Evolutionary conservation across 2,329 filamentous ascomycete genomes (phyloP), one percentile per base, ranked within the genome.

Genomic region (Penicillium polonicum): DNA sequence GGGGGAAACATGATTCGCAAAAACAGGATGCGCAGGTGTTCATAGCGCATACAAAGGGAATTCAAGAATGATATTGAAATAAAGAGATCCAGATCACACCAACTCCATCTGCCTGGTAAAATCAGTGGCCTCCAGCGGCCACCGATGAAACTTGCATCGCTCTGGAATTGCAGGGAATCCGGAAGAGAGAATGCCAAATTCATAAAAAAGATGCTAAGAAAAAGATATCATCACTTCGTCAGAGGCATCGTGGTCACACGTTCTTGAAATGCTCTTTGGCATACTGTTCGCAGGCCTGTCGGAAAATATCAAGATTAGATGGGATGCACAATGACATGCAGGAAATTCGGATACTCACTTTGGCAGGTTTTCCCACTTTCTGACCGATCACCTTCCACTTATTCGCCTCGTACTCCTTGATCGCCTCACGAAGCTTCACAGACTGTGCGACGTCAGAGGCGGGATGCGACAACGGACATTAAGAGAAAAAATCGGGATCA

Each of bases 341-440:
- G 13, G 48, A 39, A 42, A 9, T 43, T 15, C 44, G 9, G 39
- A 21, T 33, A 60, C 58, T 57, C 43, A 91, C 89, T 87, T 99
- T 99, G 67, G 94, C 94, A 48, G 94, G 94, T 79, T 99, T 99
- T 70, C 92, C 92, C 67, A 99, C 91, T 77, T 97, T 97, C 74
- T 91, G 88, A 36, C 94, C 94, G 72, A 97, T 97, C 27, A 88
- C 87, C 79, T 97, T 97, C 94, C 94, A 99, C 75, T 97, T 97
- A 76, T 95, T 97, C 72, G 91, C 89, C 74, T 99, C 94, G 78
- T 97, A 97, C 74, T 99, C 94, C 78, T 96, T 97, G 79, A 99
- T 99, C 31, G 94, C 94, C 64, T 90, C 91, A 65, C 96, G 85
- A 58, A 99, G 82, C 33, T 78, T 77, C 61, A 74, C 68, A 23